A percentile compares a stretch with the other conserved stretches of the same genome.
phyloP scores from a whole-genome alignment of 2,329 filamentous ascomycete genomes.

The Leptographium procerum region DNA sequence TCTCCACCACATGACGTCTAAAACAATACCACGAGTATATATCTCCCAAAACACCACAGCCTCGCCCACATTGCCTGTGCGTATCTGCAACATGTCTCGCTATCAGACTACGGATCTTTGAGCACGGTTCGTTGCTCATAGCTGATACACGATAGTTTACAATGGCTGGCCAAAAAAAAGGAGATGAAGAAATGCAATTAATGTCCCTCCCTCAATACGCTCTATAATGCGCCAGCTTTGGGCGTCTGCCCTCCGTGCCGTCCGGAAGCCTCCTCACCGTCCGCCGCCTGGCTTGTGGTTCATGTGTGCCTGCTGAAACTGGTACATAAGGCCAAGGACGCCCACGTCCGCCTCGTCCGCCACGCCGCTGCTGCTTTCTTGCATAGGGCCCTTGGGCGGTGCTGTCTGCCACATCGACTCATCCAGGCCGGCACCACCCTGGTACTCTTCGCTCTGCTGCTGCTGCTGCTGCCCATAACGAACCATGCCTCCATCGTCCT shows the following conservation, averaged over 20 bases:
- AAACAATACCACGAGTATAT: no score
- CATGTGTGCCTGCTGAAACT: slow-evolving; percentile 46
- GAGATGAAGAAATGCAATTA: no score
- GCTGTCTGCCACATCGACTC: slow-evolving; percentile 51
- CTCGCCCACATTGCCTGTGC: no score
- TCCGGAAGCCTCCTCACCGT: background rate
- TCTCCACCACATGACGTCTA: no score
- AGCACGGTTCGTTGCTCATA: background rate
- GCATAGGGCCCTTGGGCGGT: slow-evolving; percentile 36
- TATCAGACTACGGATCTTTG: background rate
- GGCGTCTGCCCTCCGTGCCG: background rate
- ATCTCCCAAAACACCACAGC: no score
- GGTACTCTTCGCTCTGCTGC: slow-evolving; percentile 39
- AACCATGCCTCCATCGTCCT: slow-evolving; percentile 17
- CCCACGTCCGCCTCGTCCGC: slow-evolving; percentile 38
- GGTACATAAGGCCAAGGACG: slow-evolving; percentile 46
- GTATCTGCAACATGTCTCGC: no score
- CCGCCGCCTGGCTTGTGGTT: slow-evolving; percentile 25
- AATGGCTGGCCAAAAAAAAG: no score
- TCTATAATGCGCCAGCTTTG: background rate
- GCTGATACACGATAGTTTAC: no score
- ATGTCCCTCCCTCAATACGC: no score
- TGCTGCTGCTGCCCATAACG: slow-evolving; percentile 43
- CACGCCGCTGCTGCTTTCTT: slow-evolving; percentile 41
- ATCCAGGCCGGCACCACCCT: slow-evolving; percentile 35